These are phyloP conservation scores for Styphnolobium japonicum DNA, from an alignment of 306 rosid genomes.

Conservation along the genomic window DNA sequence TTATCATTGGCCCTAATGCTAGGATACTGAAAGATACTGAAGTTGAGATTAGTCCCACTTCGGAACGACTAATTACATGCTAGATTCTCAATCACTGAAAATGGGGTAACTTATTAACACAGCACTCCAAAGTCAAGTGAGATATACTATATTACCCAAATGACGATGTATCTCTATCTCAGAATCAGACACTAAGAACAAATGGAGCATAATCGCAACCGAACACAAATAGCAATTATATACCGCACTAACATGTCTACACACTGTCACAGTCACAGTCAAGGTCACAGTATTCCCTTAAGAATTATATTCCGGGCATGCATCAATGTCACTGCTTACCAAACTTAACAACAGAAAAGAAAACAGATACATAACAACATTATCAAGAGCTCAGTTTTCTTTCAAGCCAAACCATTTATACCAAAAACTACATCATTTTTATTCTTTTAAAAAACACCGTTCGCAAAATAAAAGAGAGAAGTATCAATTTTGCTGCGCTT, in stretches of 20 bases:
- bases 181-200: neutral
- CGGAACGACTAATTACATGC: neutral
- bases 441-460: neutral
- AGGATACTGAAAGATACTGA: neutral
- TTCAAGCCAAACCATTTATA: neutral
- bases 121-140: too few species aligned
- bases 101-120: too few species aligned
- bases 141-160: too few species aligned
- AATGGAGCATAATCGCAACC: neutral
- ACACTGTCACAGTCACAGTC: neutral
- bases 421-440: slow-evolving; percentile 14
- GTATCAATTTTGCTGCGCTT: neutral
- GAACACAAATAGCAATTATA: neutral
- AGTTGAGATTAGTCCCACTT: neutral
- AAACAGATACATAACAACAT: neutral
- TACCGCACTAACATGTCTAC: neutral
- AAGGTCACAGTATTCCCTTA: neutral
- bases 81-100: neutral
- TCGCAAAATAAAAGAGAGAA: neutral
- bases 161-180: too few species aligned
- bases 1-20: neutral
- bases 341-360: neutral
- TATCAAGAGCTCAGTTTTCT: neutral
- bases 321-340: neutral
- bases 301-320: neutral